Conservation (phyloP, 2,329 filamentous ascomycete genomes). For the Mycocentrospora acerina region DNA sequence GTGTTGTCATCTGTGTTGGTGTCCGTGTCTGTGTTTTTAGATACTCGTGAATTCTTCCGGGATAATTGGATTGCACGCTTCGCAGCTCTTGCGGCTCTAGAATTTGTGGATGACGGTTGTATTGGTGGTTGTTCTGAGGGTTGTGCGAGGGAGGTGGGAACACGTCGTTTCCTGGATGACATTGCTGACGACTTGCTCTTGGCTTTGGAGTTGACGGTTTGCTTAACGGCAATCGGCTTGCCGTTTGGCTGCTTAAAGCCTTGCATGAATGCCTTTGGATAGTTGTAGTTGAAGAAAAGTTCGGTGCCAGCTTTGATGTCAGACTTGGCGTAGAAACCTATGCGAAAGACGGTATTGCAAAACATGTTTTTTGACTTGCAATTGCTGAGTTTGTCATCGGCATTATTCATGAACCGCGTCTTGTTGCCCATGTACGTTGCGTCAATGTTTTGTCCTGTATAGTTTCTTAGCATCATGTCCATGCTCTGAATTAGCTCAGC, state of each 20-base stretch:
- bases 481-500: neutral
- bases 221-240: constrained; percentile 13
- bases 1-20: no score
- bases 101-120: constrained; percentile 8
- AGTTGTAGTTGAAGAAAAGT: constrained; percentile 78
- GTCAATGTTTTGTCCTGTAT: constrained; percentile 59
- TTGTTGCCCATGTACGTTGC: constrained; percentile 77
- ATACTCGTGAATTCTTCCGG: neutral
- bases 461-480: constrained; percentile 6
- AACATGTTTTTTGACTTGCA: constrained; percentile 69
- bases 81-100: constrained; percentile 15
- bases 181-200: constrained; percentile 4
- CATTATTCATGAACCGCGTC: constrained; percentile 81
- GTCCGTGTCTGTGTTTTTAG: neutral
- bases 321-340: constrained; percentile 69
- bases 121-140: neutral
- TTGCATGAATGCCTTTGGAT: constrained; percentile 20
- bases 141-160: neutral
- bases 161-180: neutral
- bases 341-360: constrained; percentile 72
- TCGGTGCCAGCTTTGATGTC: constrained; percentile 73
- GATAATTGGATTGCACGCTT: constrained; percentile 11
- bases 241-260: constrained; percentile 25
- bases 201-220: constrained; percentile 4
- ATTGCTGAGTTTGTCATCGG: constrained; percentile 56